These are phyloP conservation scores for Zancudomyces culisetae DNA, from an alignment of 371 early-diverging fungal genomes.

Conservation along the genomic window DNA sequence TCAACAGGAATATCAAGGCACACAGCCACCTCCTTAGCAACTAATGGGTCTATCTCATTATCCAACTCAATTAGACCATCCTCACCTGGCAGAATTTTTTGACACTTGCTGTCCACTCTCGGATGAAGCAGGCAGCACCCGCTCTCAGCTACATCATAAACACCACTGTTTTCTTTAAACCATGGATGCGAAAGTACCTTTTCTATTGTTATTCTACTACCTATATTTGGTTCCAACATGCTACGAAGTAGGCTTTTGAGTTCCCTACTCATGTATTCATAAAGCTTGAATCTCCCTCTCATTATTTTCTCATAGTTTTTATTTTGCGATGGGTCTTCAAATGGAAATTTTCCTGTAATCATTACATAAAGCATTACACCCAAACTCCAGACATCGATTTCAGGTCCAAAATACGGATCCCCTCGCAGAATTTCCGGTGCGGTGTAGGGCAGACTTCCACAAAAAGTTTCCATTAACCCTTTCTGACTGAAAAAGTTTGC, in stretches of 20 bases:
- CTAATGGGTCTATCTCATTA: slow-evolving; percentile 5
- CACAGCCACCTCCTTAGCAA: slow-evolving; percentile 15
- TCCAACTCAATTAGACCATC: background rate
- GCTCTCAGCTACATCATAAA: background rate
- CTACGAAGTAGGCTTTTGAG: slow-evolving; percentile 22
- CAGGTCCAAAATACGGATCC: slow-evolving; percentile 65
- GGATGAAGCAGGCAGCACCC: background rate
- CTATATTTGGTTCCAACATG: slow-evolving; percentile 25
- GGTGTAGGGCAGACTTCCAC: slow-evolving; percentile 61
- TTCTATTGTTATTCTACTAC: slow-evolving; percentile 19
- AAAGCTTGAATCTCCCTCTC: slow-evolving; percentile 20
- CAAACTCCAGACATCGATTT: slow-evolving; percentile 80
- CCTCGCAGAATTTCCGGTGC: slow-evolving; percentile 80
- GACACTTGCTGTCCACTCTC: background rate
- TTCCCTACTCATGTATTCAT: slow-evolving; percentile 8
- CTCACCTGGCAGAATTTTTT: background rate
- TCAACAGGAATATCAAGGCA: slow-evolving; percentile 16
- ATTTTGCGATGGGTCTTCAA: slow-evolving; percentile 30
- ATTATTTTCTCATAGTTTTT: slow-evolving; percentile 21
- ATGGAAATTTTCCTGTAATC: slow-evolving; percentile 67
- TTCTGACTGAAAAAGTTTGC: slow-evolving; percentile 58
- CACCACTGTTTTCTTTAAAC: slow-evolving; percentile 8
- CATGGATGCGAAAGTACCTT: slow-evolving; percentile 24
- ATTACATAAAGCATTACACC: slow-evolving; percentile 78
- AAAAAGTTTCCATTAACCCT: slow-evolving; percentile 48